Evolutionary conservation across 2,329 filamentous ascomycete species (phyloP).

Genomic region (Epichloe aotearoae): DNA sequence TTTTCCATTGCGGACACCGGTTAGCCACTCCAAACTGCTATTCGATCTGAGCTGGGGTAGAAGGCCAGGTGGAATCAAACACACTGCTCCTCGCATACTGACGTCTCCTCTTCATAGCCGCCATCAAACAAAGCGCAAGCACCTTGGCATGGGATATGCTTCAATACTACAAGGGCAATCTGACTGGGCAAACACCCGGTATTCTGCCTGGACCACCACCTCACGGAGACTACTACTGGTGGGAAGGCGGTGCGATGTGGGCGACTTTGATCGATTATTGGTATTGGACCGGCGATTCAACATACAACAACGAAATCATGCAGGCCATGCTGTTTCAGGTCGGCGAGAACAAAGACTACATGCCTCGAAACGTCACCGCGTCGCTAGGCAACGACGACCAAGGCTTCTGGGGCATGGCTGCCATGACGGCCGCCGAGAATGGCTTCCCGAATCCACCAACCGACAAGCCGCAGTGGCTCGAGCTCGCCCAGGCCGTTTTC

Average conservation of each 20-base stretch:
- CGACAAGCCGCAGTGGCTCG: conserved; percentile 38
- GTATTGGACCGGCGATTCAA: conserved; percentile 44
- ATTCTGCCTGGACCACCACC: conserved; percentile 35
- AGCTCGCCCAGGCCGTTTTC: conserved; percentile 51
- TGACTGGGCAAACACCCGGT: conserved; percentile 30
- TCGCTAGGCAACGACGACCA: conserved; percentile 52
- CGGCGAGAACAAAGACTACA: conserved; percentile 39
- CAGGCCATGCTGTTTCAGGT: conserved; percentile 39
- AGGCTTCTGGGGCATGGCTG: conserved; percentile 54
- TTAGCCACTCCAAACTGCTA: neutral
- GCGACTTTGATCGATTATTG: conserved; percentile 52
- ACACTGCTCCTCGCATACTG: neutral
- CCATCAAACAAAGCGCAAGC: conserved; percentile 26
- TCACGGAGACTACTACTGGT: conserved; percentile 47
- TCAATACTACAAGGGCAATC: conserved; percentile 32
- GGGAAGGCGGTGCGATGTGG: conserved; percentile 51
- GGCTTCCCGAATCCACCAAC: conserved; percentile 41
- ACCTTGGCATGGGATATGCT: conserved; percentile 31
- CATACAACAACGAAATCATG: conserved; percentile 42
- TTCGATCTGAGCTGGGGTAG: neutral
- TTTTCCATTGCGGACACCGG: conserved; percentile 6
- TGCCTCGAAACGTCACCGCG: conserved; percentile 39
- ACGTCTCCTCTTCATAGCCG: conserved; percentile 13
- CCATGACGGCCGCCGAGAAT: conserved; percentile 44
- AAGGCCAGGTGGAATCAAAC: neutral